Evolutionary conservation across 164 flowering plant genomes (phyloP).

Genomic region (Pachysandra terminalis): DNA sequence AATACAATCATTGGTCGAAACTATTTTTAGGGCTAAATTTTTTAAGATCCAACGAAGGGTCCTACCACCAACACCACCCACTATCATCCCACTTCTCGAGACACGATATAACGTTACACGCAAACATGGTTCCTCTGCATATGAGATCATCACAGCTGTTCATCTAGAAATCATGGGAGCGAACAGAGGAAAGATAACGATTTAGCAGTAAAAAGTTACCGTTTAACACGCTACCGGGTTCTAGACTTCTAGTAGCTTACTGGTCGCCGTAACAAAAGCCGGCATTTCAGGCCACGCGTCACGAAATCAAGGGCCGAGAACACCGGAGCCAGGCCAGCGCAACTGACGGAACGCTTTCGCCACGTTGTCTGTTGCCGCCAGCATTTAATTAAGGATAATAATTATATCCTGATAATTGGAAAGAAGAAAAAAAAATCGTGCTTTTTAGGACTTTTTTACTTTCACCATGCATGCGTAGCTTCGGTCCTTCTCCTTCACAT

Average conservation of each 20-base stretch:
- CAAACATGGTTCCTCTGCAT: no score
- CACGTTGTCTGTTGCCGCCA: constrained; percentile 17
- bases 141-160: no score
- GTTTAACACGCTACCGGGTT: no score
- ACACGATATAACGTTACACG: no score
- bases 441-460: not conserved
- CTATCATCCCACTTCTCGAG: no score
- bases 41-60: not conserved
- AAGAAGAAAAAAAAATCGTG: not conserved
- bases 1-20: constrained; percentile 22
- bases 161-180: no score
- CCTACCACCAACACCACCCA: not conserved
- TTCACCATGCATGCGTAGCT: not conserved
- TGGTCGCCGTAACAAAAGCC: not conserved
- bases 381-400: not conserved
- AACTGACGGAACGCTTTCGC: constrained; percentile 21
- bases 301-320: constrained; percentile 13
- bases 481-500: not conserved
- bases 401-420: no score
- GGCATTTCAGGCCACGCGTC: constrained; percentile 13
- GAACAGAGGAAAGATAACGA: no score
- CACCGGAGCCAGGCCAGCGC: not conserved
- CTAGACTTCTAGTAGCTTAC: not conserved
- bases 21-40: not conserved
- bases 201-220: no score